A percentile compares a stretch with the other conserved stretches of the same genome.
Conservation (phyloP, 2,329 filamentous ascomycete genomes). For the Microcera coccophila region DNA sequence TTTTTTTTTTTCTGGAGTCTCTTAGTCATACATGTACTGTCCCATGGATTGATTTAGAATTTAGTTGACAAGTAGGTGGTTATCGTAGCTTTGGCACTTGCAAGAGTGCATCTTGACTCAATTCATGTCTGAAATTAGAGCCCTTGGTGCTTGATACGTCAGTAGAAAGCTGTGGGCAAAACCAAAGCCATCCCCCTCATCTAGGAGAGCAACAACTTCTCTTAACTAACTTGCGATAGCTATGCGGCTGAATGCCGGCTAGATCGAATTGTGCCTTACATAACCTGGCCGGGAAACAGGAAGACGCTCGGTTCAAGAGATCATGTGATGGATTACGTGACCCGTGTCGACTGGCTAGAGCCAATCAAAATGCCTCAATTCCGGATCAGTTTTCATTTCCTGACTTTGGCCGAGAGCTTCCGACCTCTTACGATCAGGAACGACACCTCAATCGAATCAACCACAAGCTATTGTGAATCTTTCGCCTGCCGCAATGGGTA, state of each 20-base stretch:
- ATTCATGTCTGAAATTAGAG: conserved; percentile 8
- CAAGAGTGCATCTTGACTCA: conserved; percentile 7
- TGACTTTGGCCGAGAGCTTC: conserved; percentile 41
- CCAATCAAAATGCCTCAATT: conserved; percentile 52
- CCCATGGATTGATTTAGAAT: conserved; percentile 13
- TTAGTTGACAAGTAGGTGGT: conserved; percentile 8
- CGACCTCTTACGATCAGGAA: conserved; percentile 37
- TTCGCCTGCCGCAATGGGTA: conserved; percentile 54
- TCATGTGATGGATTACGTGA: conserved; percentile 26
- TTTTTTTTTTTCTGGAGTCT: too few species aligned
- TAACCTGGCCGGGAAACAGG: conserved; percentile 6
- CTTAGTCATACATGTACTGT: too few species aligned
- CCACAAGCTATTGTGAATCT: conserved; percentile 41
- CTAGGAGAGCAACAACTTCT: neutral
- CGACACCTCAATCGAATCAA: conserved; percentile 35
- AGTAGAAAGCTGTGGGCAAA: neutral
- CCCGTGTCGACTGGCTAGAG: conserved; percentile 11
- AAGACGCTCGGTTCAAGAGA: conserved; percentile 10
- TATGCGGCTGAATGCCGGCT: neutral
- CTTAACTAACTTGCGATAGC: neutral
- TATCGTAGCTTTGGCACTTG: conserved; percentile 8
- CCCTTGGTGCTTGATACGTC: conserved; percentile 1
- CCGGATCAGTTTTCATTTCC: conserved; percentile 43
- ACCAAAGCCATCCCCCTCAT: neutral
- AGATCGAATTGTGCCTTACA: conserved; percentile 1